A percentile compares a stretch with the other conserved stretches of the same genome.
phyloP scores from a whole-genome alignment of 805 yeast species.

The Brettanomyces naardenensis region DNA sequence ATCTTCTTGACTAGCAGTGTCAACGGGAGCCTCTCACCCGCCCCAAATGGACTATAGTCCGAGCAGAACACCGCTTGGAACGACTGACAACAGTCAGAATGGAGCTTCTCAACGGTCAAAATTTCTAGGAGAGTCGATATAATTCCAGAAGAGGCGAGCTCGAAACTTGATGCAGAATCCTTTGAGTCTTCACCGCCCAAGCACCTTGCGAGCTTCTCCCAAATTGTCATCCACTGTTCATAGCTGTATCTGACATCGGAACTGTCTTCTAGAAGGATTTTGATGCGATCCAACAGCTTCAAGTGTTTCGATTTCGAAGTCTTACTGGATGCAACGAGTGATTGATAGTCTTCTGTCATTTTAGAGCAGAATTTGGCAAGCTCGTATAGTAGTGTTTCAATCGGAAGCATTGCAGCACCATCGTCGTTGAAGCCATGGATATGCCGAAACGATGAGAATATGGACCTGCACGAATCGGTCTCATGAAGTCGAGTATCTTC shows the following conservation, averaged over 20 bases:
- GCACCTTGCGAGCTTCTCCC: conserved; percentile 30
- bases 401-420: conserved; percentile 12
- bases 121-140: conserved; percentile 33
- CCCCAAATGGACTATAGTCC: conserved; percentile 23
- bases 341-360: conserved; percentile 15
- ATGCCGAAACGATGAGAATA: conserved; percentile 6
- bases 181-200: conserved; percentile 2
- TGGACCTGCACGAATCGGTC: neutral
- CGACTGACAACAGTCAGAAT: conserved; percentile 27
- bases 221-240: conserved; percentile 27
- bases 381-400: conserved; percentile 9
- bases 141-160: conserved; percentile 62
- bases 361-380: conserved; percentile 12
- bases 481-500: neutral
- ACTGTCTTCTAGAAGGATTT: conserved; percentile 16
- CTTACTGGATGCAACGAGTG: conserved; percentile 13
- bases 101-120: conserved; percentile 24
- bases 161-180: conserved; percentile 56
- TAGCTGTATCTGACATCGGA: conserved; percentile 12
- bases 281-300: conserved; percentile 22
- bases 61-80: conserved; percentile 37
- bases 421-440: conserved; percentile 17
- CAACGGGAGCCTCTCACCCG: conserved; percentile 27
- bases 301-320: conserved; percentile 22
- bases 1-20: conserved; percentile 45